Evolutionary conservation across 148 eudicot species (phyloP).

Genomic region (Rhododendron williamsianum): DNA sequence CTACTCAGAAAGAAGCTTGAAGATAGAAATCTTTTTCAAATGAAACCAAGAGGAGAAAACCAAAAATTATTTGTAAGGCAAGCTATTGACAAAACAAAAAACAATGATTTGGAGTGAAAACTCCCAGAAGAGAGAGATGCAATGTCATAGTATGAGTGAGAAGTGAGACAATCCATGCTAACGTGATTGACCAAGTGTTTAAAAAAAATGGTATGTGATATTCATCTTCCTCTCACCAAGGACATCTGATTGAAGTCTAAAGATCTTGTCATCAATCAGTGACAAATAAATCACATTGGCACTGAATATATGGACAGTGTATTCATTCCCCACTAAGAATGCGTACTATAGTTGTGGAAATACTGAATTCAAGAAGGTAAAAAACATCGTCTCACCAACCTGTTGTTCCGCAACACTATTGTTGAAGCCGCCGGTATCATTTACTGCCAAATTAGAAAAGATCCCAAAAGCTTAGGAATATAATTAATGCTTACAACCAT

Average conservation of each 20-base stretch:
- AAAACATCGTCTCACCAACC: conserved; percentile 38
- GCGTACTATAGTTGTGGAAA: neutral
- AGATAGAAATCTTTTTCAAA: neutral
- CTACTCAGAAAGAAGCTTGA: neutral
- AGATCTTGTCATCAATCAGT: neutral
- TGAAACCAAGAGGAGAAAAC: neutral
- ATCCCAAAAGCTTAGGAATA: neutral
- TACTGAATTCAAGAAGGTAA: neutral
- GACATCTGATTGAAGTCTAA: neutral
- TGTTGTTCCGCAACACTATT: conserved; percentile 84
- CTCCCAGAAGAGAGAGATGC: neutral
- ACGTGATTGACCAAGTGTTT: neutral
- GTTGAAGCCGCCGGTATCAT: conserved; percentile 86
- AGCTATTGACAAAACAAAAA: neutral
- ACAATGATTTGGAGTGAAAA: neutral
- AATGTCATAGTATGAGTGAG: no score
- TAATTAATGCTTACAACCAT: neutral
- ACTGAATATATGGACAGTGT: neutral
- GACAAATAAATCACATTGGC: neutral
- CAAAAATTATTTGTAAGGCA: neutral
- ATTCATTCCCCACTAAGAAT: neutral
- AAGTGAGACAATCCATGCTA: neutral
- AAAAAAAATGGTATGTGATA: neutral
- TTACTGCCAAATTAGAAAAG: conserved; percentile 29
- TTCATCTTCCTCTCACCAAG: neutral